Percentiles rank a stretch among this genome's conserved stretches.
phyloP scores from a whole-genome alignment of 805 yeast genomes.

The Schwanniomyces polymorphus region DNA sequence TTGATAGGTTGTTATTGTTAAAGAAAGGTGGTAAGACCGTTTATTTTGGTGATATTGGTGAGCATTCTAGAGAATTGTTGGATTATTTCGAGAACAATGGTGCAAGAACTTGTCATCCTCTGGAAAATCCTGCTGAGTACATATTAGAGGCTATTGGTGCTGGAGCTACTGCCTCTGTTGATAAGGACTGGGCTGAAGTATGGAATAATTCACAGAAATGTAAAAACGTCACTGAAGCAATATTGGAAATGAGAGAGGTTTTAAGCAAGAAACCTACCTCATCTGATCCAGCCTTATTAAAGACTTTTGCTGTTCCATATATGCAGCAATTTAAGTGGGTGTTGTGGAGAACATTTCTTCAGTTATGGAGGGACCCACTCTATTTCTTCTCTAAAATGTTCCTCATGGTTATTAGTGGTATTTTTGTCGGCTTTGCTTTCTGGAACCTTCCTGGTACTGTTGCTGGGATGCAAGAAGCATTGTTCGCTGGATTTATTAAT shows the following conservation, averaged over 20 bases:
- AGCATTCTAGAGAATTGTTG: conserved; percentile 16
- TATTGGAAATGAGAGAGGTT: conserved; percentile 7
- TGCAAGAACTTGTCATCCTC: conserved; percentile 51
- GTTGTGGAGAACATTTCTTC: conserved; percentile 11
- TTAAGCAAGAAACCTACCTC: conserved; percentile 2
- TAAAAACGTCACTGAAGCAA: conserved; percentile 6
- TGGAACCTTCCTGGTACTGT: conserved; percentile 23
- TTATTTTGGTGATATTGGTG: conserved; percentile 22
- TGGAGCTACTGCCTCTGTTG: conserved; percentile 67
- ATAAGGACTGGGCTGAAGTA: conserved; percentile 60
- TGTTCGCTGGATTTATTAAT: conserved; percentile 61
- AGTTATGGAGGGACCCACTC: conserved; percentile 39
- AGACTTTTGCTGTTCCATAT: conserved; percentile 15
- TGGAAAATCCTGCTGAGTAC: conserved; percentile 36
- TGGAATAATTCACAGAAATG: conserved; percentile 44
- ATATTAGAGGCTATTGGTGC: conserved; percentile 63
- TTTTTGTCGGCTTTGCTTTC: conserved; percentile 26
- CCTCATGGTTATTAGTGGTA: conserved; percentile 39
- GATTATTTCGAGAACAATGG: conserved; percentile 28
- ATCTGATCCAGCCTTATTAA: conserved; percentile 1
- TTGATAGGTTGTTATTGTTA: conserved; percentile 26
- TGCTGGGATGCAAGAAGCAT: conserved; percentile 56
- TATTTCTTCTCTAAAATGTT: conserved; percentile 43
- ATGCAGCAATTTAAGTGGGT: conserved; percentile 14
- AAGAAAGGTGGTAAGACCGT: conserved; percentile 30